phyloP scores from a whole-genome alignment of 345 rosid species.

The Fremontodendron californicum region DNA sequence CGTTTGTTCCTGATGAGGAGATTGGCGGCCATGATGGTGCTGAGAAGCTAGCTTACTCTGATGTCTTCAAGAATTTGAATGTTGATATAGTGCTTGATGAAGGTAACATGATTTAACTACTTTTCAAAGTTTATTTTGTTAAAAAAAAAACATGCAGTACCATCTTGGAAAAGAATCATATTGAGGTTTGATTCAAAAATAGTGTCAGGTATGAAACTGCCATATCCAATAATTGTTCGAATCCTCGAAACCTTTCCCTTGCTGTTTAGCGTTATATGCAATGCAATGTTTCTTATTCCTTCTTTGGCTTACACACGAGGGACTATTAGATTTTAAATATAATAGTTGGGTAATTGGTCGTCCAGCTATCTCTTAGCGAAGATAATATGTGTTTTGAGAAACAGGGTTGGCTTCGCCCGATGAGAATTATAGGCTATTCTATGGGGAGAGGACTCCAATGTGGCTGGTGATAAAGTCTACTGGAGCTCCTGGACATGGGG shows the following conservation, averaged over 20 bases:
- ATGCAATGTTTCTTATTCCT: background rate
- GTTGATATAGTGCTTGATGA: constrained; percentile 85
- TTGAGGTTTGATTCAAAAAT: no score
- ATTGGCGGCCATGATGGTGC: constrained; percentile 86
- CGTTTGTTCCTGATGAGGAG: constrained; percentile 90
- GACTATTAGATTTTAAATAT: background rate
- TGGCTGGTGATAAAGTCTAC: constrained; percentile 81
- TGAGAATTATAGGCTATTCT: constrained; percentile 66
- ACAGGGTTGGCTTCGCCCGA: constrained; percentile 70
- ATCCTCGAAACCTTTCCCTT: no score
- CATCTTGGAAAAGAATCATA: background rate
- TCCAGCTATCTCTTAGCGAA: background rate
- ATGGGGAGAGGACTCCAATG: constrained; percentile 78
- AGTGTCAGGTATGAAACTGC: no score
- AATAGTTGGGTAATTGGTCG: background rate
- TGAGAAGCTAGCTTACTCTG: constrained; percentile 59
- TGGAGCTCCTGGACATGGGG: constrained; percentile 96
- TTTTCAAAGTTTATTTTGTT: background rate
- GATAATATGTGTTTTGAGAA: background rate
- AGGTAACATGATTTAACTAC: constrained; percentile 37
- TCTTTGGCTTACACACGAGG: background rate
- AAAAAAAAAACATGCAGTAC: background rate
- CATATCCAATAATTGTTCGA: no score
- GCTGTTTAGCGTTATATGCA: background rate
- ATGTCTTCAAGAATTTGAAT: constrained; percentile 55